phyloP scores from a whole-genome alignment of 495 filamentous ascomycete species.

The Xylaria grammica region DNA sequence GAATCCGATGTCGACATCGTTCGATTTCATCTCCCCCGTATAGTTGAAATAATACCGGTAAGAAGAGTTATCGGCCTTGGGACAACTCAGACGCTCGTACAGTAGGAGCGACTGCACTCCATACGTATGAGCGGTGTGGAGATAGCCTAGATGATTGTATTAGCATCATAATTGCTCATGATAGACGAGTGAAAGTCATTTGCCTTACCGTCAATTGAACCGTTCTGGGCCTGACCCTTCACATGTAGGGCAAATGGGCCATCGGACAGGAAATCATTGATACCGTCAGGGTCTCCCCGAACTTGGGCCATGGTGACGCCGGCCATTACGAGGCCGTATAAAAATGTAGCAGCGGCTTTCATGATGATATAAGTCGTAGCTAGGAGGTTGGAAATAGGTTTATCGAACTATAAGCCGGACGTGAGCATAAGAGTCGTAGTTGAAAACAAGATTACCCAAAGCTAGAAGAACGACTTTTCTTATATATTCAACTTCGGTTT shows the following conservation, averaged over 20 bases:
- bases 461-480: too few species aligned
- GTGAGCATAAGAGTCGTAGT: too few species aligned
- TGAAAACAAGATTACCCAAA: too few species aligned
- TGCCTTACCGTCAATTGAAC: too few species aligned
- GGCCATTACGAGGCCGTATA: neutral
- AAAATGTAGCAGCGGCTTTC: neutral
- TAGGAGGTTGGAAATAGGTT: too few species aligned
- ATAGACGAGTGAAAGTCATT: neutral
- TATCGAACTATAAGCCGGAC: too few species aligned
- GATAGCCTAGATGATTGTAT: neutral
- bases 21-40: neutral
- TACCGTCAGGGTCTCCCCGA: neutral
- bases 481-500: too few species aligned
- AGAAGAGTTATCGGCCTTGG: neutral
- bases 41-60: constrained; percentile 8
- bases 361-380: too few species aligned
- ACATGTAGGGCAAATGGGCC: too few species aligned
- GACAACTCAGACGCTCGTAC: neutral
- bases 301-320: neutral
- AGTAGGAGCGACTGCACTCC: neutral
- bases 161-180: neutral
- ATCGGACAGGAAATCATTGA: neutral
- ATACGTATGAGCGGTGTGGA: neutral
- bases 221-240: too few species aligned
- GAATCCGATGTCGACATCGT: too few species aligned